Conservation (phyloP, 768 basidiomycete species). For the Mycena latifolia region DNA sequence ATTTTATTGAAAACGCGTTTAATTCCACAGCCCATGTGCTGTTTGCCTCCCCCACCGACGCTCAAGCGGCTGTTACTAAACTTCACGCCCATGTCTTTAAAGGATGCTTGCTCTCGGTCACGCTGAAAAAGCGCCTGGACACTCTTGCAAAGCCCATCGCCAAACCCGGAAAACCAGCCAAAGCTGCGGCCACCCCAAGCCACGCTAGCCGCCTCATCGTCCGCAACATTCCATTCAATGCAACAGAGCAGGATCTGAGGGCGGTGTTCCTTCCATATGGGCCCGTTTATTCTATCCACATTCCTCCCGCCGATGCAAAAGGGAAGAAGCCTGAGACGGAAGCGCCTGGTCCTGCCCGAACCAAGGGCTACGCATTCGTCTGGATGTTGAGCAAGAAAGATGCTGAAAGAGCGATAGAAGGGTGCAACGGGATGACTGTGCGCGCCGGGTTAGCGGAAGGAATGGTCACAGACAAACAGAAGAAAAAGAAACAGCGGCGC, state of each 20-base stretch:
- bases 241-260: conserved; percentile 87
- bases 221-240: conserved; percentile 89
- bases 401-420: conserved; percentile 85
- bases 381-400: conserved; percentile 92
- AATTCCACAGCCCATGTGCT: conserved; percentile 71
- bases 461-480: conserved; percentile 73
- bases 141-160: conserved; percentile 63
- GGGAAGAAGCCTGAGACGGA: conserved; percentile 45
- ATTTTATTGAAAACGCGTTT: background rate
- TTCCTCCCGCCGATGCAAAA: conserved; percentile 64
- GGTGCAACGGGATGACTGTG: conserved; percentile 81
- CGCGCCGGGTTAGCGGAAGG: conserved; percentile 71
- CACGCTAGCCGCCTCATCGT: conserved; percentile 89
- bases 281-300: conserved; percentile 86
- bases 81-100: conserved; percentile 96
- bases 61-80: conserved; percentile 79
- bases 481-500: conserved; percentile 71
- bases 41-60: conserved; percentile 76
- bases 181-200: conserved; percentile 62
- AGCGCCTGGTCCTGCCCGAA: conserved; percentile 47
- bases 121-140: conserved; percentile 89
- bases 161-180: conserved; percentile 42
- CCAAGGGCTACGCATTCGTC: conserved; percentile 93
- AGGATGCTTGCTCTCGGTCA: conserved; percentile 86
- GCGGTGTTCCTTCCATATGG: conserved; percentile 90